Base-by-base conservation (phyloP, 179 eudicot genomes). In the Spinacia oleracea region DNA sequence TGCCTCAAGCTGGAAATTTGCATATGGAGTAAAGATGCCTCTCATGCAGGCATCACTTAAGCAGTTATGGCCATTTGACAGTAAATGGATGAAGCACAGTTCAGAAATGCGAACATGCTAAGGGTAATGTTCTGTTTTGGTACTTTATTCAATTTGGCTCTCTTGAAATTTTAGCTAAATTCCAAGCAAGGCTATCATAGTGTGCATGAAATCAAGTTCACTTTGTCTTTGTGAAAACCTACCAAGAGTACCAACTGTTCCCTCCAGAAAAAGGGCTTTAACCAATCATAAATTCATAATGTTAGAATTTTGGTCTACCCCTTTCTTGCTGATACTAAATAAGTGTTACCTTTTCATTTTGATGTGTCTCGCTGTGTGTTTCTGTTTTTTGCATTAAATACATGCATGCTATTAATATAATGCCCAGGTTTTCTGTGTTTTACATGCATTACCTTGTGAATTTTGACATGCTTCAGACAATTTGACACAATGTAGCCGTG, bases 1-100 rank as follows among this genome's bases (percentile, higher is more conserved):
- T 69, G 12, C 69, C 84, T 84, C 51, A 76, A 77, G 62, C 58
- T 91, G 86, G 83, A 90, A 20, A 75, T 91, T 73, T 80, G 84
- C 83, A 87, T 91, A 83, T 80, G 88, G 91, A 87, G 84, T 75
- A 73, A 56, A 48, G 73, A 2, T 11, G 55, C 21, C 53, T 70
- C n/a, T 77, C 63, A 45, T 59, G 34, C 55, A 40, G 53, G 16
- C 12, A 64, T 64, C 25, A 29, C 58, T 38, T 43, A 27, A 59
- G 67, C 59, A 29, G 53, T 32, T 70, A n/a, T 20, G 75, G 73
- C 32, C 48, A 42, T 55, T 53, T 53, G 9, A 50, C 25, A 21
- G 65, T 27, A 11, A 11, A 10, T 25, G 38, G 58, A 21, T 51
- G 50, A 45, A 53, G 29, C 14, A 0, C 53, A 34, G 62, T 20